These are phyloP conservation scores for Blastobotrys peoriensis DNA, from an alignment of 805 yeast species.

Conservation along the genomic window DNA sequence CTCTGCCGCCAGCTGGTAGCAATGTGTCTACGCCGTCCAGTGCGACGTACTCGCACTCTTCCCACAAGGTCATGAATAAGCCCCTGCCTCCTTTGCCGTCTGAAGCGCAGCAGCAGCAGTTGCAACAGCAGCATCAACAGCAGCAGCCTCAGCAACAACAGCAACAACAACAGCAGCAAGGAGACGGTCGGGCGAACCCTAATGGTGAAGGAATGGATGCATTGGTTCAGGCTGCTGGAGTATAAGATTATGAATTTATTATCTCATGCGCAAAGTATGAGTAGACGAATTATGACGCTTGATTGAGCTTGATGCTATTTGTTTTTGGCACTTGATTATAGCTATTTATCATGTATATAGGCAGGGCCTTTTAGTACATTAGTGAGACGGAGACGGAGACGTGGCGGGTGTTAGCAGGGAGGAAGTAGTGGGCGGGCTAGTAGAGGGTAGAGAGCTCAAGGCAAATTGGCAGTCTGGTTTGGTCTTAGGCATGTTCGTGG, in stretches of 20 bases:
- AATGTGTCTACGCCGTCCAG: constrained; percentile 9
- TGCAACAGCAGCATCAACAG: not conserved
- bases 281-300: too few relatives aligned
- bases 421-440: too few relatives aligned
- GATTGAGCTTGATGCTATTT: too few relatives aligned
- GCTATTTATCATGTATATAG: too few relatives aligned
- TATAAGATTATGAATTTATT: constrained; percentile 10
- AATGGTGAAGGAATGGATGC: constrained; percentile 25
- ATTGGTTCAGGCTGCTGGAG: constrained; percentile 26
- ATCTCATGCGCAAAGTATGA: too few relatives aligned
- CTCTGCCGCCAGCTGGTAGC: constrained; percentile 19
- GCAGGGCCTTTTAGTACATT: too few relatives aligned
- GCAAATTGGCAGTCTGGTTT: too few relatives aligned
- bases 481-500: too few relatives aligned
- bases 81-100: constrained; percentile 25
- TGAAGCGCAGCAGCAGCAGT: constrained; percentile 15
- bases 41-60: constrained; percentile 5
- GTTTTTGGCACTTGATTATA: too few relatives aligned
- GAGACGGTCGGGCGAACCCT: not conserved
- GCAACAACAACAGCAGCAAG: constrained; percentile 7
- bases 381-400: too few relatives aligned
- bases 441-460: too few relatives aligned
- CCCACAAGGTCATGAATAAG: constrained; percentile 15
- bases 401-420: too few relatives aligned
- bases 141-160: constrained; percentile 1